phyloP scores from a whole-genome alignment of 495 filamentous ascomycete genomes.

The Coniosporium apollinis region DNA sequence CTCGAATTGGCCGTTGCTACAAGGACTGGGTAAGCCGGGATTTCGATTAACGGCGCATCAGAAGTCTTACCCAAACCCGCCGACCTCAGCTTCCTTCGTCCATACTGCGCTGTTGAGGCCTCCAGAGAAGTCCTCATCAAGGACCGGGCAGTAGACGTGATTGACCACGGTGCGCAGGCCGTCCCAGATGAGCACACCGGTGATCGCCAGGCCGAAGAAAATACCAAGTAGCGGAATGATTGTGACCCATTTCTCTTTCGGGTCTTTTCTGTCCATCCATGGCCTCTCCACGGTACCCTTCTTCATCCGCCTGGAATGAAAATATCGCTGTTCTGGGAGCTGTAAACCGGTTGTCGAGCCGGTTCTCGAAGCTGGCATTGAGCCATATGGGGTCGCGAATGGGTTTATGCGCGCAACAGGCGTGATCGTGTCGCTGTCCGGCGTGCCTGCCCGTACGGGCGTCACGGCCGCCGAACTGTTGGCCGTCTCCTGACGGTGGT shows the following conservation, averaged over 20 bases:
- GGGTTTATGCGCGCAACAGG: constrained; percentile 27
- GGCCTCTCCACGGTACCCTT: constrained; percentile 55
- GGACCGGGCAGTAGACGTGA: constrained; percentile 56
- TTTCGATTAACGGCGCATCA: not conserved
- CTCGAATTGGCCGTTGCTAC: constrained; percentile 68
- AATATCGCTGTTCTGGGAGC: constrained; percentile 35
- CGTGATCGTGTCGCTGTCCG: constrained; percentile 14
- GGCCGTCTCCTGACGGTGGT: constrained; percentile 2
- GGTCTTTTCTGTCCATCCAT: constrained; percentile 51
- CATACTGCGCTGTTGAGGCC: constrained; percentile 44
- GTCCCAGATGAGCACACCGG: constrained; percentile 53
- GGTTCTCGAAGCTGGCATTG: constrained; percentile 32
- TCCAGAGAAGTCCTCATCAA: constrained; percentile 53
- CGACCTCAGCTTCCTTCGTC: constrained; percentile 63
- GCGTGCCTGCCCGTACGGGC: constrained; percentile 11
- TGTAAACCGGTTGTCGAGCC: constrained; percentile 19
- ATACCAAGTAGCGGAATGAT: constrained; percentile 60
- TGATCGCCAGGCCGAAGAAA: constrained; percentile 43
- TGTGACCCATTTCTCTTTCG: constrained; percentile 71
- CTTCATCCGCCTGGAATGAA: constrained; percentile 55
- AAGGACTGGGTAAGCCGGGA: constrained; percentile 5
- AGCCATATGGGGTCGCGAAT: constrained; percentile 39
- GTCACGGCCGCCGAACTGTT: constrained; percentile 5
- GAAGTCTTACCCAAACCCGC: constrained; percentile 54
- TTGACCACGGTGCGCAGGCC: constrained; percentile 50